Conservation (phyloP, 768 basidiomycete species). For the Myochromella boudieri region DNA sequence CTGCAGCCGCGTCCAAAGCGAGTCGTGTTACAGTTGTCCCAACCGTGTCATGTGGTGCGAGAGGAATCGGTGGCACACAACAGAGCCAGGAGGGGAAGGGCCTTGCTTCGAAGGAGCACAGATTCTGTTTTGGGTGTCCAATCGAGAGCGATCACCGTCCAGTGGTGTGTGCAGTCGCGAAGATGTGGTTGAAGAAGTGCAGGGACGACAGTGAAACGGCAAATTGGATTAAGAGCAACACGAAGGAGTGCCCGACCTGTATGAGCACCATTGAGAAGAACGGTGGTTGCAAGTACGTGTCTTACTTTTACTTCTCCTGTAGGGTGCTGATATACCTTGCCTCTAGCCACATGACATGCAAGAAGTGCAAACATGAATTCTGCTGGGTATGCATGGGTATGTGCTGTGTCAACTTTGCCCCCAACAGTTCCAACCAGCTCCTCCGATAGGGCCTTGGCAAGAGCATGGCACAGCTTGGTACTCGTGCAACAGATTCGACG, state of each 20-base stretch:
- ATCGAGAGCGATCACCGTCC: slow-evolving; percentile 91
- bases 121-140: slow-evolving; percentile 94
- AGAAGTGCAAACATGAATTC: slow-evolving; percentile 98
- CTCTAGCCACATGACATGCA: slow-evolving; percentile 97
- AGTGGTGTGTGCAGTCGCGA: slow-evolving; percentile 83
- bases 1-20: slow-evolving; percentile 72
- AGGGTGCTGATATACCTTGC: slow-evolving; percentile 1
- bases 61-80: slow-evolving; percentile 40
- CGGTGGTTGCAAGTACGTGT: slow-evolving; percentile 96
- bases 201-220: slow-evolving; percentile 97
- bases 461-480: slow-evolving; percentile 99
- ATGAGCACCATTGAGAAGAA: slow-evolving; percentile 99
- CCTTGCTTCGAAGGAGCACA: slow-evolving; percentile 53
- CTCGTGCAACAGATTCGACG: slow-evolving; percentile 96
- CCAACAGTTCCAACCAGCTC: slow-evolving; percentile 16
- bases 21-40: slow-evolving; percentile 82
- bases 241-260: slow-evolving; percentile 96
- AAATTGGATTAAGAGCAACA: slow-evolving; percentile 99
- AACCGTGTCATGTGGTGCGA: slow-evolving; percentile 81
- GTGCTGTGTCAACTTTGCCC: slow-evolving; percentile 13
- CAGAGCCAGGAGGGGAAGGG: slow-evolving; percentile 21
- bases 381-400: slow-evolving; percentile 99
- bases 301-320: slow-evolving; percentile 6
- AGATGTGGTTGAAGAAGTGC: slow-evolving; percentile 96
- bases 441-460: slow-evolving; percentile 80